These are phyloP conservation scores for Globisporangium cystogenes DNA, from an alignment of 352 stramenopile species.

Conservation along the genomic window DNA sequence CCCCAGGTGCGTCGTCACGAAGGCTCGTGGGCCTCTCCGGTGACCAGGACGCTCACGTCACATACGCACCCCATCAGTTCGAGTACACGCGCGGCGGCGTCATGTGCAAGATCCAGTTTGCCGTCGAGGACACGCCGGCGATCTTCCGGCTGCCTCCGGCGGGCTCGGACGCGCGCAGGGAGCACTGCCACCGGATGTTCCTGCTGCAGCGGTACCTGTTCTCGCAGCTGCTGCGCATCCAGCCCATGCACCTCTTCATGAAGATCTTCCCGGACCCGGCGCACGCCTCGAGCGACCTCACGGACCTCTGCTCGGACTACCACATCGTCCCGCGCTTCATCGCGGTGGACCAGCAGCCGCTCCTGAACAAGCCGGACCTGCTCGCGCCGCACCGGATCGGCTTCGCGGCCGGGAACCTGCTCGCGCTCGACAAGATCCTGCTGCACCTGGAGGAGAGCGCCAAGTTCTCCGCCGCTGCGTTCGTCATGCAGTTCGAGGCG, in stretches of 20 bases:
- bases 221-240: constrained; percentile 67
- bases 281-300: constrained; percentile 43
- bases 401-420: constrained; percentile 60
- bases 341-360: constrained; percentile 47
- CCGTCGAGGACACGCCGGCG: constrained; percentile 53
- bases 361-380: constrained; percentile 62
- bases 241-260: constrained; percentile 61
- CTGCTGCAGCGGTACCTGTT: constrained; percentile 76
- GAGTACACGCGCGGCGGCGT: constrained; percentile 75
- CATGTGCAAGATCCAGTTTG: constrained; percentile 74
- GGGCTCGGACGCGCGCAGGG: constrained; percentile 20
- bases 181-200: constrained; percentile 52
- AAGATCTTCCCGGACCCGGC: constrained; percentile 50
- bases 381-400: constrained; percentile 71
- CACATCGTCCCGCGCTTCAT: constrained; percentile 84
- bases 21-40: not conserved
- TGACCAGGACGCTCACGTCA: not conserved
- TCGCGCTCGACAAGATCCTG: constrained; percentile 60
- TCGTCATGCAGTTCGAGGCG: constrained; percentile 41
- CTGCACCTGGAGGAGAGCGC: constrained; percentile 56
- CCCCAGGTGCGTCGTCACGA: constrained; percentile 33
- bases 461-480: constrained; percentile 41
- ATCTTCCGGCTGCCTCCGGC: constrained; percentile 22
- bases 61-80: constrained; percentile 32
- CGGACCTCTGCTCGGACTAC: constrained; percentile 67